phyloP scores from a whole-genome alignment of 768 basidiomycete species.

The Suillus luteus region DNA sequence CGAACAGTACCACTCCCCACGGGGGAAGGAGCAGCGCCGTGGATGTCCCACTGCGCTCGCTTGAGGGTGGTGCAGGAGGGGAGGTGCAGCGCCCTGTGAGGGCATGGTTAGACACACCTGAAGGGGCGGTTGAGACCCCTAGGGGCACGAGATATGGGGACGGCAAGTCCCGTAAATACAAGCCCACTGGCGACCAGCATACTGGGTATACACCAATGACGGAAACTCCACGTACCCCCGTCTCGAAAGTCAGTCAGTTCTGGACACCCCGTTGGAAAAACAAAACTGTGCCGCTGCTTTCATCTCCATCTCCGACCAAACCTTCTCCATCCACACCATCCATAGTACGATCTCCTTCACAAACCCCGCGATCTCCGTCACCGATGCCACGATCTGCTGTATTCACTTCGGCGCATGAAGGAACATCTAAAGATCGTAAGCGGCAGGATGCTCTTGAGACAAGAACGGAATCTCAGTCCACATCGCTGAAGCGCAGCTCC shows the following conservation, averaged over 20 bases:
- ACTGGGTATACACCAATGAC: not conserved
- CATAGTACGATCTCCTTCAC: constrained; percentile 25
- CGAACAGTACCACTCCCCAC: not conserved
- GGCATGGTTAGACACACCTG: not conserved
- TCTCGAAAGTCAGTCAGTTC: not conserved
- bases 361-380: not conserved
- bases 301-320: not conserved
- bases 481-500: constrained; percentile 13
- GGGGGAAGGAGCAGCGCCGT: not conserved
- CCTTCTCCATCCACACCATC: constrained; percentile 16
- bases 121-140: not conserved
- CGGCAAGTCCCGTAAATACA: too few species aligned
- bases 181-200: not conserved
- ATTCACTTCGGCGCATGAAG: constrained; percentile 13
- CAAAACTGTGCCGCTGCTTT: not conserved
- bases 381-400: not conserved
- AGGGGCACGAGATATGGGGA: not conserved
- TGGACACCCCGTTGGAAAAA: constrained; percentile 4
- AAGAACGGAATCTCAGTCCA: not conserved
- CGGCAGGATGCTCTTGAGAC: constrained; percentile 17
- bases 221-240: not conserved
- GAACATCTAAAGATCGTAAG: constrained; percentile 17
- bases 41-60: not conserved
- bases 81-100: constrained; percentile 3
- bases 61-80: not conserved